Evolutionary conservation across 2,329 filamentous ascomycete species (phyloP), one percentile per base, ranked within the genome.

Genomic region (Chaetomium olivaceum): DNA sequence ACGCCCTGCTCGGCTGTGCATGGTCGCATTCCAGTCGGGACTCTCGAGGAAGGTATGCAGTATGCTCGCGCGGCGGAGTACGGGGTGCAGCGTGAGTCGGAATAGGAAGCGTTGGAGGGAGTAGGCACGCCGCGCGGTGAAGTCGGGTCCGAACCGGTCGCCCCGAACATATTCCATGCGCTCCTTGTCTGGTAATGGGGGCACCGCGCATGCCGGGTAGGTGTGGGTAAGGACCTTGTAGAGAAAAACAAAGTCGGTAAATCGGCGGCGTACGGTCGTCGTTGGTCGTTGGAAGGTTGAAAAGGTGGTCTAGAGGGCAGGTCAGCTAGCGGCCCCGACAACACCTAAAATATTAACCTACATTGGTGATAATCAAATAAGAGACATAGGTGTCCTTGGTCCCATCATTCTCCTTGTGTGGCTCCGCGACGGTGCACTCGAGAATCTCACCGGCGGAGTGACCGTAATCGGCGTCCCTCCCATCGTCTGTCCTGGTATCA

Each of bases 91-190:
- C 3, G 93, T 88, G 64, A 97, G 82, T 4, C 95, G 91, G 74
- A 90, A 87, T 55, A 99, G 85, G 76, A 99, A 99, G 61, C 95
- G 91, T 78, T 96, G 90, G 61, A 99, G 84, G 3, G 93, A 97
- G 81, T 93, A 91, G 59, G 92, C 93, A 71, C 95, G 88, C 39
- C 95, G 89, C 55, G 88, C 84, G 39, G 93, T 99, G 77, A 99
- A 99, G 79, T 98, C 95, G 58, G 89, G 80, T 9, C 93, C 93
- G 78, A 99, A 99, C 69, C 95, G 90, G 81, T 98, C 94, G 72
- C 95, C 95, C 43, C 93, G 91, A 60, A 98, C 95, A 76, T 98
- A 98, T 75, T 97, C 93, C 91, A 99, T 97, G 80, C 96, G 96
- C 83, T 98, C 94, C 83, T 98, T 99, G 80, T 98, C 95, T 61